Conservation (phyloP, 768 basidiomycete species). For the Symmetrospora coprosmae region DNA sequence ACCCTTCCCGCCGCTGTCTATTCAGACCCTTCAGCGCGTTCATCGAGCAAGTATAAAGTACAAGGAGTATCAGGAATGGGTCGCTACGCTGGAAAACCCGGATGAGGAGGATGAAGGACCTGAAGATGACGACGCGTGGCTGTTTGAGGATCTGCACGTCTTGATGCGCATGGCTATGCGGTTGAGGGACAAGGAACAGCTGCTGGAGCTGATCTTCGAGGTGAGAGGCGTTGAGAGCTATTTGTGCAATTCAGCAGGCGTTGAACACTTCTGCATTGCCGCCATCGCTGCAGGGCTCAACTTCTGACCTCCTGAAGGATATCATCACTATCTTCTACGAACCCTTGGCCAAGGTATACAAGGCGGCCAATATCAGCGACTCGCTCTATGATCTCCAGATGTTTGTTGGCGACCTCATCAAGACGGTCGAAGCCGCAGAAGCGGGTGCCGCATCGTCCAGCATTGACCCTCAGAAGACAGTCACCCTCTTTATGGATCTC, state of each 20-base stretch:
- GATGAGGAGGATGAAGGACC: constrained; percentile 82
- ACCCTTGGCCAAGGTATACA: constrained; percentile 89
- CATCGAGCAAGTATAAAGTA: constrained; percentile 66
- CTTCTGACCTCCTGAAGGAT: constrained; percentile 87
- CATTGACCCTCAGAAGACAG: constrained; percentile 68
- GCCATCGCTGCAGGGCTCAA: constrained; percentile 57
- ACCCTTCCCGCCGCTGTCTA: neutral
- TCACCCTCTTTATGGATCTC: constrained; percentile 83
- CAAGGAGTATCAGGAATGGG: constrained; percentile 52
- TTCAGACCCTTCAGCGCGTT: constrained; percentile 42
- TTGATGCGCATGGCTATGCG: constrained; percentile 63
- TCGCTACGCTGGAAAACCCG: constrained; percentile 55
- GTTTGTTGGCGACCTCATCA: constrained; percentile 87
- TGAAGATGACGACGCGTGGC: constrained; percentile 85
- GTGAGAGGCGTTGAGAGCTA: constrained; percentile 41
- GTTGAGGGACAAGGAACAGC: constrained; percentile 72
- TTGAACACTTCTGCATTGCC: neutral
- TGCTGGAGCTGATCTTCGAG: constrained; percentile 90
- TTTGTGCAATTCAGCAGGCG: neutral
- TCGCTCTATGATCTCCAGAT: constrained; percentile 79
- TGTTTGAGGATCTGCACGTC: constrained; percentile 78
- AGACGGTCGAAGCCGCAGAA: constrained; percentile 81
- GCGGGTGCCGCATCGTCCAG: constrained; percentile 43
- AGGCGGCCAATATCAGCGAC: constrained; percentile 90
- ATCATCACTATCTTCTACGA: constrained; percentile 98